These are phyloP conservation scores for Lentinula boryana DNA, from an alignment of 768 basidiomycete genomes.

Conservation along the genomic window DNA sequence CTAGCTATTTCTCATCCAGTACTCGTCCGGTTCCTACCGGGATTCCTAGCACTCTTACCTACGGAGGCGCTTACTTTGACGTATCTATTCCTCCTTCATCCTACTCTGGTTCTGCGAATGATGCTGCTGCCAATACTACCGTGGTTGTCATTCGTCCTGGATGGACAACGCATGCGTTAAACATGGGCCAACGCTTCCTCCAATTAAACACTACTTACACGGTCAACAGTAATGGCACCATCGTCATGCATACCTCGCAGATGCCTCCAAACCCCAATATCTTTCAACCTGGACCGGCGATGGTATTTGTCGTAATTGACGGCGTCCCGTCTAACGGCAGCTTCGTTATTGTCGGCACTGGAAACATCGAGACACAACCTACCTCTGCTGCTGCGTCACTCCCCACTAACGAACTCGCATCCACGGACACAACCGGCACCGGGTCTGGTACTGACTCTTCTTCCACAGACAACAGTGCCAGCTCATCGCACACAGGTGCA, in stretches of 20 bases:
- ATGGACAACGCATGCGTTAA: slow-evolving; percentile 82
- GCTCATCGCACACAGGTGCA: slow-evolving; percentile 28
- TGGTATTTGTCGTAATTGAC: slow-evolving; percentile 76
- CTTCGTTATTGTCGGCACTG: slow-evolving; percentile 73
- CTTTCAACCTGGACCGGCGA: slow-evolving; percentile 84
- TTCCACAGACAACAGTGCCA: background rate
- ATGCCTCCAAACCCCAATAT: slow-evolving; percentile 80
- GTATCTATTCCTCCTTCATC: slow-evolving; percentile 62
- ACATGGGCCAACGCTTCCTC: slow-evolving; percentile 78
- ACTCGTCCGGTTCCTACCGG: slow-evolving; percentile 66
- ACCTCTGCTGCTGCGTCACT: slow-evolving; percentile 35
- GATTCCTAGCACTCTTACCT: slow-evolving; percentile 65
- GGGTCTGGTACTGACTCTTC: slow-evolving; percentile 5
- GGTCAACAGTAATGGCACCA: slow-evolving; percentile 73
- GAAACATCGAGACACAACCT: slow-evolving; percentile 70
- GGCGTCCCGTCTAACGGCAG: slow-evolving; percentile 82
- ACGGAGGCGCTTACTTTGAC: slow-evolving; percentile 81
- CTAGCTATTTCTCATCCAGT: slow-evolving; percentile 71
- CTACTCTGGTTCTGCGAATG: slow-evolving; percentile 62
- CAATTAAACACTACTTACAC: slow-evolving; percentile 85
- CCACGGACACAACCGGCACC: slow-evolving; percentile 27
- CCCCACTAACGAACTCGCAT: slow-evolving; percentile 43
- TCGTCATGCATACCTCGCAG: slow-evolving; percentile 76
- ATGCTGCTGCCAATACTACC: slow-evolving; percentile 66
- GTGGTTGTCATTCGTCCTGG: slow-evolving; percentile 79